These are phyloP conservation scores for Giardia muris DNA, from an alignment of 208 protist genomes.

Conservation along the genomic window DNA sequence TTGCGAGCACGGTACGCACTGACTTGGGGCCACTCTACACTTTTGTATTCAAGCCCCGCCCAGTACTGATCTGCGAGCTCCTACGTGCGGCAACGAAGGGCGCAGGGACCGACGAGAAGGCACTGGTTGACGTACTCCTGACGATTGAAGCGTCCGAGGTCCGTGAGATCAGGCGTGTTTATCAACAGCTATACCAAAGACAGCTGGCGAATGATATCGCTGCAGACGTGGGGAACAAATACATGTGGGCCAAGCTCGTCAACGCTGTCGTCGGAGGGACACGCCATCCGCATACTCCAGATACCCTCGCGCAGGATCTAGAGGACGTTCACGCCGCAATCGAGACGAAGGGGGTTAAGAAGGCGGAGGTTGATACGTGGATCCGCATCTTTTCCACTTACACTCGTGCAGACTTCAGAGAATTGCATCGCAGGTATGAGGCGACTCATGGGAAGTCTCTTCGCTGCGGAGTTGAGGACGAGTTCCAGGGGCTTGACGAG, in stretches of 20 bases:
- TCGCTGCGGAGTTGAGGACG: background rate
- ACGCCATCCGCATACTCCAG: background rate
- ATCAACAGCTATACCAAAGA: background rate
- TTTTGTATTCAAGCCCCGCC: background rate
- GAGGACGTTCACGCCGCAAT: background rate
- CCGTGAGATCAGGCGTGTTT: background rate
- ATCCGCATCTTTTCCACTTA: background rate
- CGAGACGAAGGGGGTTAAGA: slow-evolving; percentile 2
- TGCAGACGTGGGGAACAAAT: background rate
- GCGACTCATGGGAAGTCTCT: background rate
- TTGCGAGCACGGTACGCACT: background rate
- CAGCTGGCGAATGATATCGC: background rate
- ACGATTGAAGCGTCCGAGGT: background rate
- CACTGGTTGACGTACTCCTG: background rate
- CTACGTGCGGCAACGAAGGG: background rate
- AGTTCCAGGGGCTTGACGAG: background rate
- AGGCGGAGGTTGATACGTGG: background rate
- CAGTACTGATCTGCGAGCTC: background rate
- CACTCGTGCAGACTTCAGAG: slow-evolving; percentile 1
- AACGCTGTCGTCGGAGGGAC: background rate
- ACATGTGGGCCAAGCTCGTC: background rate
- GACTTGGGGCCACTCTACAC: background rate
- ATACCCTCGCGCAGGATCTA: background rate
- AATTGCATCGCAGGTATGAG: background rate
- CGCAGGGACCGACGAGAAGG: slow-evolving; percentile 21